Evolutionary conservation across 208 protist genomes (phyloP), one percentile per base, ranked within the genome.

Genomic region (Leishmania martiniquensis): DNA sequence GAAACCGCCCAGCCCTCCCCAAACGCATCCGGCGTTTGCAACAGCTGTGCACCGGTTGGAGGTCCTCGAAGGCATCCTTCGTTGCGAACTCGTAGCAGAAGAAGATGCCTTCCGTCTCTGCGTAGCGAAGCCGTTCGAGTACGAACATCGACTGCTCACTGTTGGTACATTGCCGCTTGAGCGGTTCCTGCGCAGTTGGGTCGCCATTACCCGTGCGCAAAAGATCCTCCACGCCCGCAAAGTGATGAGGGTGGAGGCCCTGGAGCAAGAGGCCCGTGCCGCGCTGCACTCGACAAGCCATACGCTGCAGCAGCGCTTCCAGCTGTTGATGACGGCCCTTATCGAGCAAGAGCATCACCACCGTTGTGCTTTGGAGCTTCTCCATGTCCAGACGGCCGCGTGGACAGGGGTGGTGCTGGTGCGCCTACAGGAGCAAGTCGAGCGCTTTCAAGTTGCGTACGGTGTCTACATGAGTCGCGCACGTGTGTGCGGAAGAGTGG

Each of bases 401-500:
- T 80, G 84, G 47, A 76, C 82, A 1, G 88, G 83, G 0, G 70
- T 90, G 20, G 73, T 84, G 25, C 72, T 69, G 49, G 69, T 93
- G 17, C 76, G 68, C 22, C 65, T 94, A 37, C 72, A 63, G 25
- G 83, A 90, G 39, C 82, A 82, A 22, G 79, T 85, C 1, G 88
- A 87, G 62, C 51, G 85, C n/a, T 93, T 92, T 72, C 59, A 78
- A 0, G 57, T 91, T n/a, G 63, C 91, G 25, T 96, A 82, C 80
- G 92, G 92, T 7, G 55, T 73, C 22, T 59, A 65, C 12, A 96
- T 96, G 92, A 70, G 76, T 63, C 71, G 69, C 17, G 68, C 81
- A 13, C 51, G 84, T 7, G 82, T 85, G 13, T 92, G 87, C 51
- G 91, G 83, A 1, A 82, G 85, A 29, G 67, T 92, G 42, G 55